phyloP scores from a whole-genome alignment of 2,329 filamentous ascomycete species.

The Tolypocladium ophioglossoides region DNA sequence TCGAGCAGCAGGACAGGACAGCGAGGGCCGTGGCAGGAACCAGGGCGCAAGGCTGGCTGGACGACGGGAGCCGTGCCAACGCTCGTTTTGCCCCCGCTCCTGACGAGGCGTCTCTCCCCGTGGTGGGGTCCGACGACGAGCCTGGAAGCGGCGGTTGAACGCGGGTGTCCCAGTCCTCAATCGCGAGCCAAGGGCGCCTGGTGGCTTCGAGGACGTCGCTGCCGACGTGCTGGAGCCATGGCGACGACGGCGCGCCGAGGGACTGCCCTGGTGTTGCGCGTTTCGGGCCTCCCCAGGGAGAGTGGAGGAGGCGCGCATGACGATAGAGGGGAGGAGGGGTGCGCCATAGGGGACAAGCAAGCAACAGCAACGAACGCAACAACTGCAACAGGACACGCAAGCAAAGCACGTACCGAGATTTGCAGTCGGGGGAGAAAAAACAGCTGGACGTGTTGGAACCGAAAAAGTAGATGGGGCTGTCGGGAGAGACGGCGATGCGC shows the following conservation, averaged over 20 bases:
- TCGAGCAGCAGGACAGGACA: not conserved
- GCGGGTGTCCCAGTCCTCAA: not conserved
- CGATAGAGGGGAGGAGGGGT: constrained; percentile 26
- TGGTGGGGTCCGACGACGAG: not conserved
- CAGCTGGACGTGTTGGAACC: not conserved
- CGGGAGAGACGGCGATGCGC: constrained; percentile 9
- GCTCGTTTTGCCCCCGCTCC: not conserved
- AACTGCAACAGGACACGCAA: constrained; percentile 4
- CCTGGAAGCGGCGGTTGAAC: not conserved
- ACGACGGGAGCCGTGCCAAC: not conserved
- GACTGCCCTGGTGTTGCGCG: not conserved
- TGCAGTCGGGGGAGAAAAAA: not conserved
- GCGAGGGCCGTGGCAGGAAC: not conserved
- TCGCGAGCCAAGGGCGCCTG: not conserved
- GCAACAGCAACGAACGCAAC: constrained; percentile 5
- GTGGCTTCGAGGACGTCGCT: not conserved
- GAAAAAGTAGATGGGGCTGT: not conserved
- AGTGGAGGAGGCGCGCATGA: constrained; percentile 23
- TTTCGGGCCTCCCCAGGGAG: not conserved
- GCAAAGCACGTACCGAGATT: constrained; percentile 5
- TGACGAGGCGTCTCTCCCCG: not conserved
- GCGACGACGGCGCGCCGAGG: not conserved
- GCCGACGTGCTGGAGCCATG: not conserved
- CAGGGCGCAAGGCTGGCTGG: not conserved
- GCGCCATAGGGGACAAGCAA: constrained; percentile 6